These are phyloP conservation scores for Schizophyllum amplum DNA, from an alignment of 1,284 basidiomycete species.

Conservation along the genomic window DNA sequence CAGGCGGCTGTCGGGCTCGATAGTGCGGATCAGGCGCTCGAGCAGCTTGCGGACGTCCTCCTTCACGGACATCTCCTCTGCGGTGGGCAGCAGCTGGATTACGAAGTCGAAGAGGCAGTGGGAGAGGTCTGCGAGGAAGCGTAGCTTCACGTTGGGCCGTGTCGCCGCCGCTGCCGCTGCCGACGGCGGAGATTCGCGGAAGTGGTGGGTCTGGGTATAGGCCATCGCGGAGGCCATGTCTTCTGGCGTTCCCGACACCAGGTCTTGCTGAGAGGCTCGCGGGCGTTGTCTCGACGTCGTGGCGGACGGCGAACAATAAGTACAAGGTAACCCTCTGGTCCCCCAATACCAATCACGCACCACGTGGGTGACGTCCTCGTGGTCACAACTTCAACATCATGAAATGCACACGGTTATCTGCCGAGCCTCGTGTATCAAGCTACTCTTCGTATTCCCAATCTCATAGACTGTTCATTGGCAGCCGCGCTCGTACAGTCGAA, in stretches of 20 bases:
- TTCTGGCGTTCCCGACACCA: neutral
- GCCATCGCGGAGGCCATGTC: neutral
- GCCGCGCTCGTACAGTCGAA: too few species aligned
- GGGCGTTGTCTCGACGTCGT: neutral
- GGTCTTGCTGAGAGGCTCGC: neutral
- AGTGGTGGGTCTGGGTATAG: neutral
- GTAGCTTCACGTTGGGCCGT: constrained; percentile 26
- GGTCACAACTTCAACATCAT: too few species aligned
- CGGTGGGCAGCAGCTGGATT: constrained; percentile 80
- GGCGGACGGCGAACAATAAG: neutral
- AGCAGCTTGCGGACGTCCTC: constrained; percentile 94
- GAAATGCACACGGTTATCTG: too few species aligned
- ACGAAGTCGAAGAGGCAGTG: constrained; percentile 77
- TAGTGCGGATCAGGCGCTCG: constrained; percentile 88
- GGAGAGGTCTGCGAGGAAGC: constrained; percentile 64
- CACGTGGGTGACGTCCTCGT: neutral
- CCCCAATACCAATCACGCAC: neutral
- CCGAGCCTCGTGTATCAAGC: too few species aligned
- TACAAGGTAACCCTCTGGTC: neutral
- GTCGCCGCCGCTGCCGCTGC: too few species aligned
- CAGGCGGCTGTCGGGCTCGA: constrained; percentile 87
- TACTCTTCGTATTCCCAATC: too few species aligned
- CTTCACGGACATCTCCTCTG: constrained; percentile 88
- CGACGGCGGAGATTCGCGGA: neutral
- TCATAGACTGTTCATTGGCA: too few species aligned